Evolutionary conservation across 371 early-diverging fungal genomes (phyloP).

Genomic region (Mortierella sp.): DNA sequence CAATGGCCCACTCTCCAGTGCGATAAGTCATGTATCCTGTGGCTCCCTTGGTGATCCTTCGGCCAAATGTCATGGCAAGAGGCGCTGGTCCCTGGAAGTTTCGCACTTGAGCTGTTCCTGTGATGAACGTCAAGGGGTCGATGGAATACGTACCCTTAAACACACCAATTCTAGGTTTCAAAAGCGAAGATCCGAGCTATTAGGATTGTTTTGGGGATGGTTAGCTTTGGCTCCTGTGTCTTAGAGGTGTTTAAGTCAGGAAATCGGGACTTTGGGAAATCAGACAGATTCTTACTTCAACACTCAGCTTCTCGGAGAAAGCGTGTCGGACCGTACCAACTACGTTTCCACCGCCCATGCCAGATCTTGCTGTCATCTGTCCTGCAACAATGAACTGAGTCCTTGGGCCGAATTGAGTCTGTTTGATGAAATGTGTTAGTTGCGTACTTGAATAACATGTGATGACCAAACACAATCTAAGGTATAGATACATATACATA

Average conservation of each 20-base stretch:
- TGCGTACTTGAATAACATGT: background rate
- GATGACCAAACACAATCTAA: background rate
- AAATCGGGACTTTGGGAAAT: background rate
- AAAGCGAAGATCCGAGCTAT: constrained; percentile 70
- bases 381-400: constrained; percentile 77
- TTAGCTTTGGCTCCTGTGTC: background rate
- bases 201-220: background rate
- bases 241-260: background rate
- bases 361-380: constrained; percentile 77
- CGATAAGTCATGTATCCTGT: constrained; percentile 86
- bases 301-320: constrained; percentile 76
- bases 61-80: constrained; percentile 72
- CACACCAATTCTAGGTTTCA: constrained; percentile 69
- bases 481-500: constrained; percentile 31
- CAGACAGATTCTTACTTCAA: constrained; percentile 64
- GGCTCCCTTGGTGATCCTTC: constrained; percentile 67
- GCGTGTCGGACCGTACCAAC: constrained; percentile 81
- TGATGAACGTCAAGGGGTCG: constrained; percentile 73
- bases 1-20: constrained; percentile 80
- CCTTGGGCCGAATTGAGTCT: constrained; percentile 79
- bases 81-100: constrained; percentile 75
- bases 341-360: constrained; percentile 84
- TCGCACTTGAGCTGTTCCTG: constrained; percentile 65
- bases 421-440: background rate
- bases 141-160: constrained; percentile 79